Percentiles rank a stretch among this genome's conserved stretches.
phyloP scores from a whole-genome alignment of 169 alveolate genomes.

The Eimeria necatrix region DNA sequence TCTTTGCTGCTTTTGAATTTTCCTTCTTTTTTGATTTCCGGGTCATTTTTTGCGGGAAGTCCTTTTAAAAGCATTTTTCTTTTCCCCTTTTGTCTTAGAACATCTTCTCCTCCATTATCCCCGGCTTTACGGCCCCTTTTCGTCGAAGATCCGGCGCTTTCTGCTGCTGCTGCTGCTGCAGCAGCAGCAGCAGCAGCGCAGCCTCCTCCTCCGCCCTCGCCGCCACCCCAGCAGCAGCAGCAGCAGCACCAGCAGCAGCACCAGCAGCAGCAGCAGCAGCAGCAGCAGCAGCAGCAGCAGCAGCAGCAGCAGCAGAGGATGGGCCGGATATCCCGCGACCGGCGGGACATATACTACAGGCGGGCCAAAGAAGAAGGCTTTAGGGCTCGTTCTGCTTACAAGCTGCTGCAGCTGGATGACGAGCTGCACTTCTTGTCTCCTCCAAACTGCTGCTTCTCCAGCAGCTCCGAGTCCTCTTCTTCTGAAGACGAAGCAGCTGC shows the following conservation, averaged over 20 bases:
- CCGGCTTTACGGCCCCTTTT: no score
- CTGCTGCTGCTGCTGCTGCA: no score
- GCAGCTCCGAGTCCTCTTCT: background rate
- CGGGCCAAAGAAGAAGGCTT: conserved; percentile 98
- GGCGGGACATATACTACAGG: conserved; percentile 97
- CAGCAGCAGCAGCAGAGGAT: conserved; percentile 4
- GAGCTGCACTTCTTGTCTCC: conserved; percentile 87
- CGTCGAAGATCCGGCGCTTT: no score
- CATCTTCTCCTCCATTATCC: no score
- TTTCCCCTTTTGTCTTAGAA: no score
- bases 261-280: no score
- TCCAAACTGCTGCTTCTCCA: background rate
- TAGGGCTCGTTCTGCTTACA: conserved; percentile 98
- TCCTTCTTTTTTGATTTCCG: background rate
- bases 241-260: background rate
- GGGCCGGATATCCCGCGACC: conserved; percentile 81
- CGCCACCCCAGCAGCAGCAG: background rate
- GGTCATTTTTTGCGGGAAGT: background rate
- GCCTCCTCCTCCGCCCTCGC: no score
- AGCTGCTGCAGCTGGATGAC: conserved; percentile 96
- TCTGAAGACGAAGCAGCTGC: background rate
- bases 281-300: background rate
- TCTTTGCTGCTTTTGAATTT: background rate
- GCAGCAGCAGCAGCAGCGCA: no score
- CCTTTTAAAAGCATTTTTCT: no score